Evolutionary conservation across 441 rosid species (phyloP).

Genomic region (Mallotus repandus): DNA sequence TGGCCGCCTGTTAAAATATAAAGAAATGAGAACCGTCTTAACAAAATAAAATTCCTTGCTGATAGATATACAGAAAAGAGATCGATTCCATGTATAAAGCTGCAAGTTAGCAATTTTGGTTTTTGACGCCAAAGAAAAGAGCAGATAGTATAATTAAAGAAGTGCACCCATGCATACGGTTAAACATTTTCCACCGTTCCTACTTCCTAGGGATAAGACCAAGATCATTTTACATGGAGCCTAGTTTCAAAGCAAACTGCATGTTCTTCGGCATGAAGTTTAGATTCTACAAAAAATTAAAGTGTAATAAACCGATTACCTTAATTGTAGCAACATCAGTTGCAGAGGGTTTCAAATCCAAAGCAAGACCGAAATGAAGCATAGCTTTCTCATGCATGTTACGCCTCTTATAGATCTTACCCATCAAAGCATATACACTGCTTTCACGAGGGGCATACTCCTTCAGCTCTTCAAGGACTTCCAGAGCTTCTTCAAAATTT

Average conservation of each 20-base stretch:
- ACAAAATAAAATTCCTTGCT: background rate
- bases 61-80: background rate
- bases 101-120: background rate
- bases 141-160: background rate
- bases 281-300: conserved; percentile 5
- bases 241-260: background rate
- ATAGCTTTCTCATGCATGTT: conserved; percentile 88
- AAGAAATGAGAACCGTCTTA: background rate
- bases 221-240: background rate
- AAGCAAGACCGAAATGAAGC: conserved; percentile 91
- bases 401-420: conserved; percentile 68
- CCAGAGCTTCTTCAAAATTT: conserved; percentile 76
- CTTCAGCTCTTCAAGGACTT: conserved; percentile 91
- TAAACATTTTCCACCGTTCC: background rate
- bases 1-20: conserved; percentile 41
- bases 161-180: background rate
- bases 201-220: background rate
- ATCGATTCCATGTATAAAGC: background rate
- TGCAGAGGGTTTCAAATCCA: conserved; percentile 97
- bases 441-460: conserved; percentile 94
- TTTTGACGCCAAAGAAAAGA: background rate
- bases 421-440: conserved; percentile 96
- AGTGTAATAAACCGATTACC: conserved; percentile 39
- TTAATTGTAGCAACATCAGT: conserved; percentile 86
- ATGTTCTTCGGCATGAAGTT: background rate